Evolutionary conservation across 305 asterid species (phyloP), one percentile per base, ranked within the genome.

Genomic region (Fraxinus greggii): DNA sequence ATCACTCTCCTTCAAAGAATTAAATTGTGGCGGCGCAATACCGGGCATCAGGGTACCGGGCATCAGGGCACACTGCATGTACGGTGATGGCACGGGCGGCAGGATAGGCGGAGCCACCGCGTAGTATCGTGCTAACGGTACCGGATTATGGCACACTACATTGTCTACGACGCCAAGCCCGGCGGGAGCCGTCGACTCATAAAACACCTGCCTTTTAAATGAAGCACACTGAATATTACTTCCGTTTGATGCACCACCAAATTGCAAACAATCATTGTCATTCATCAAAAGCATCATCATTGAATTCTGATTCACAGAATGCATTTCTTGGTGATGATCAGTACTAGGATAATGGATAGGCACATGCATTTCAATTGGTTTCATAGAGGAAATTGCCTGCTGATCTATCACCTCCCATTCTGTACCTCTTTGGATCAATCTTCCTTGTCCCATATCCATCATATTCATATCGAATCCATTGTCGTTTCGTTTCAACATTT

Each of bases 231-330:
- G 85, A 28, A 86, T 35, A 23, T 80, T 86, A 59, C 75, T 67
- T 1, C 81, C 73, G 13, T 5, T 78, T 0, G 83, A 29, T 23
- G 83, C 81, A 0, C 87, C 85, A 10, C 86, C 88, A 3, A 81
- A 72, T 21, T 79, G 87, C 36, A 75, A 21, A 7, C 36, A 76
- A 9, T 81, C 81, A 23, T 76, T 79, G 0, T 87, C 86, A 40
- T 83, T 78, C 89, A 83, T 84, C 77, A 87, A 65, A 23, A 87
- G 24, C 92, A 83, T 88, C 92, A 83, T 85, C 90, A 83, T 84
- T 4, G 89, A 79, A 74, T 85, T 88, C 45, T 84, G 88, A 51
- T 78, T 85, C 24, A 65, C 29, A 0, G 77, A 40, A n/a, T 13
- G 83, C 24, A 75, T 3, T 61, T 81, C 79, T 54, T 78, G 78